Evolutionary conservation across 2,329 filamentous ascomycete genomes (phyloP), one percentile per base, ranked within the genome.

Genomic region (Chaetomiaceae sp.): DNA sequence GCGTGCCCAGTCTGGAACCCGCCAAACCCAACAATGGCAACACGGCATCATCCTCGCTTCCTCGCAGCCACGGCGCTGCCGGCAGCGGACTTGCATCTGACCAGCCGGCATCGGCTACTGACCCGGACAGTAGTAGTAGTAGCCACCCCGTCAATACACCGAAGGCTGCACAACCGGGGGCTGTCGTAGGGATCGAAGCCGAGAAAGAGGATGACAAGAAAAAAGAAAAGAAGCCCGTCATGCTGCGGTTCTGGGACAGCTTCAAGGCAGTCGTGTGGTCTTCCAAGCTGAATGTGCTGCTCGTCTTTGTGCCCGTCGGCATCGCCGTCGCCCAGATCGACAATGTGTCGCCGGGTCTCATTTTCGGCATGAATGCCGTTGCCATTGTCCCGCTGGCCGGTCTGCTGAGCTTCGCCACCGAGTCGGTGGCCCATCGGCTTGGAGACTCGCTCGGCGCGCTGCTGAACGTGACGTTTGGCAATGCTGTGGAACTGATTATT

Each of bases 401-500:
- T 52, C 70, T 90, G 48, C 74, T 90, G 61, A 83, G 82, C 62
- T 83, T 84, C 69, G 86, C 87, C 32, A 90, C 87, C 14, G 87
- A 90, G 70, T 86, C 82, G 53, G 86, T 90, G 53, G 86, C 87
- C 43, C 78, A 78, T 59, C 81, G 82, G 61, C 77, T 90, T 70
- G 87, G 86, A 48, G 86, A 90, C 65, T 85, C 85, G 3, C 73
- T 89, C 41, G 86, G 86, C 51, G 86, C 86, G 30, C 69, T 90
- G 62, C 78, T 89, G 66, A 90, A 89, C 63, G 83, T 89, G 55
- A 89, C 86, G 8, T 89, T 89, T 72, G 86, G 87, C 61, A 90
- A 90, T 67, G 85, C 86, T 20, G 87, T 90, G 21, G 87, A 90
- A 69, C 70, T 90, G 65, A 90, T 90, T 65, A 89, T 90, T 58